Conservation (phyloP, 2,329 filamentous ascomycete species). For the Cytospora schulzeri region DNA sequence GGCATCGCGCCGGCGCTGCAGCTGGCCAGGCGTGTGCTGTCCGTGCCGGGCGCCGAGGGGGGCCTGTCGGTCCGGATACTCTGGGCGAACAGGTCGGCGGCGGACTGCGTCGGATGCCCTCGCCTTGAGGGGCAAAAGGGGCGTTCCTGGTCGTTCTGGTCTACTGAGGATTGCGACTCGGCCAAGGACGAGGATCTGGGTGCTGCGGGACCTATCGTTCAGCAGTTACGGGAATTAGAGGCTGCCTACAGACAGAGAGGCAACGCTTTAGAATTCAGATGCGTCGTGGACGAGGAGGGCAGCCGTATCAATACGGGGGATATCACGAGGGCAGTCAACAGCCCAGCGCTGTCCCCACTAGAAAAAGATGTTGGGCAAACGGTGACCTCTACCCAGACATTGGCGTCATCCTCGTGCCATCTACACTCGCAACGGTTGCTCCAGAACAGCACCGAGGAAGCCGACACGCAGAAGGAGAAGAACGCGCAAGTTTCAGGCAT, state of each 20-base stretch:
- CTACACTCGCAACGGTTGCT: slow-evolving; percentile 36
- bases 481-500: slow-evolving; percentile 29
- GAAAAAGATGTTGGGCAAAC: background rate
- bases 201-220: slow-evolving; percentile 54
- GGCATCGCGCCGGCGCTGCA: slow-evolving; percentile 91
- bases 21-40: slow-evolving; percentile 64
- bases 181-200: slow-evolving; percentile 25
- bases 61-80: slow-evolving; percentile 65
- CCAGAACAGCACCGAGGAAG: slow-evolving; percentile 28
- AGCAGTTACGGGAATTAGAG: slow-evolving; percentile 61
- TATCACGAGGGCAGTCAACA: slow-evolving; percentile 43
- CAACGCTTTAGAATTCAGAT: slow-evolving; percentile 62
- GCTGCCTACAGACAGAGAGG: slow-evolving; percentile 50
- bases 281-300: slow-evolving; percentile 82
- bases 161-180: slow-evolving; percentile 36
- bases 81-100: slow-evolving; percentile 74
- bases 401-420: slow-evolving; percentile 29
- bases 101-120: slow-evolving; percentile 64
- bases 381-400: background rate
- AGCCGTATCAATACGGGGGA: slow-evolving; percentile 61
- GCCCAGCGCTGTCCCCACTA: background rate
- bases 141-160: slow-evolving; percentile 30
- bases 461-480: slow-evolving; percentile 26
- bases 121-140: background rate
- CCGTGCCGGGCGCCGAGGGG: slow-evolving; percentile 30